Evolutionary conservation across 257 asterid species (phyloP).

Genomic region (Parsonsia alboflavescens): DNA sequence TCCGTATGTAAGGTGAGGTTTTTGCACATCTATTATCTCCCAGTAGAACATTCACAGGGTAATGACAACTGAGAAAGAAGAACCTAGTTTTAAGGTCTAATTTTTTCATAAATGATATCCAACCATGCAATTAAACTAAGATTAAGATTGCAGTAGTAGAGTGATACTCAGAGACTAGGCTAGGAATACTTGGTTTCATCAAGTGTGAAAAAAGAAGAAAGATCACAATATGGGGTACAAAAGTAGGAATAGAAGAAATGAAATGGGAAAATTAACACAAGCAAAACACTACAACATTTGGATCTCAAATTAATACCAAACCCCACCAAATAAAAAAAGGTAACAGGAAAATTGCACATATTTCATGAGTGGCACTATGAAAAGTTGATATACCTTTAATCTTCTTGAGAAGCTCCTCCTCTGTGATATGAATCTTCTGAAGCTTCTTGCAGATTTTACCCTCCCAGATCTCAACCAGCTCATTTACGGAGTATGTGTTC

Average conservation of each 20-base stretch:
- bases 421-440: slow-evolving; percentile 47
- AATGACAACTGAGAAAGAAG: not conserved
- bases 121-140: not conserved
- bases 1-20: not conserved
- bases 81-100: not conserved
- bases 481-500: slow-evolving; percentile 66
- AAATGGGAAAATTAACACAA: not conserved
- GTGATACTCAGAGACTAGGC: not conserved
- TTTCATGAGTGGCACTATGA: not conserved
- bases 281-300: not conserved
- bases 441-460: slow-evolving; percentile 57
- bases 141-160: not conserved
- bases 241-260: not conserved
- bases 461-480: slow-evolving; percentile 83
- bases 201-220: not conserved
- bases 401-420: slow-evolving; percentile 52
- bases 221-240: not conserved
- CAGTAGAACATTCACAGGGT: not conserved
- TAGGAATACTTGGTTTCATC: not conserved
- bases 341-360: not conserved
- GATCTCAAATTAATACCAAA: not conserved
- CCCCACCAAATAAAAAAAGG: not conserved
- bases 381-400: slow-evolving; percentile 44
- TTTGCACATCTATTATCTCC: not conserved
- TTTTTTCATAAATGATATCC: not conserved